These are phyloP conservation scores for Scheffersomyces spartinae DNA, from an alignment of 805 yeast genomes.

Conservation along the genomic window DNA sequence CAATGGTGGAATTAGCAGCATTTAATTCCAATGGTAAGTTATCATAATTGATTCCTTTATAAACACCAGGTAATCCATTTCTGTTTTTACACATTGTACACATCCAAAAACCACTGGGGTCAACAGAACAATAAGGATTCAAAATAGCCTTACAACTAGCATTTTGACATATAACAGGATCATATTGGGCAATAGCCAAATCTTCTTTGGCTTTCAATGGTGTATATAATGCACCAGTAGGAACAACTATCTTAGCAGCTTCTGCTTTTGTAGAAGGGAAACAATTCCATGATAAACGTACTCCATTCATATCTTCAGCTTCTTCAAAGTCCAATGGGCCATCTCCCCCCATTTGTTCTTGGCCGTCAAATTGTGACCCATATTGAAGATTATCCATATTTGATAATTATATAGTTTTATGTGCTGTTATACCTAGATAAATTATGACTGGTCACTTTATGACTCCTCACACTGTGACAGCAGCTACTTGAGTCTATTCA, in stretches of 20 bases:
- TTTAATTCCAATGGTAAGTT: slow-evolving; percentile 74
- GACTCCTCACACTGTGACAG: no score
- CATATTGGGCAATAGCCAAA: slow-evolving; percentile 69
- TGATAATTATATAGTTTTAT: no score
- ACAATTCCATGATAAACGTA: slow-evolving; percentile 44
- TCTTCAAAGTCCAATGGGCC: slow-evolving; percentile 34
- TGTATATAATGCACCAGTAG: slow-evolving; percentile 90
- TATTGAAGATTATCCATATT: no score
- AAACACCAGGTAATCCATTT: slow-evolving; percentile 74
- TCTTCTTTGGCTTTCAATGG: slow-evolving; percentile 77
- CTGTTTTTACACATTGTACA: slow-evolving; percentile 76
- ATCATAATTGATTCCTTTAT: slow-evolving; percentile 63
- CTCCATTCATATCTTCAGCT: slow-evolving; percentile 34
- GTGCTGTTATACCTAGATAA: no score
- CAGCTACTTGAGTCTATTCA: no score
- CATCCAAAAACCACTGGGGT: slow-evolving; percentile 70
- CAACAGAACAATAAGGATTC: slow-evolving; percentile 80
- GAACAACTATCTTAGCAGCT: slow-evolving; percentile 85
- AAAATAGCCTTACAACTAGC: slow-evolving; percentile 74
- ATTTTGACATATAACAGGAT: slow-evolving; percentile 70
- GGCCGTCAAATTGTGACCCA: no score
- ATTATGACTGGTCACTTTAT: no score
- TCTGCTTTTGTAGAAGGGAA: slow-evolving; percentile 85
- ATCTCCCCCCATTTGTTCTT: no score
- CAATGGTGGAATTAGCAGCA: slow-evolving; percentile 63